Percentiles rank a stretch among this genome's conserved stretches.
phyloP scores from a whole-genome alignment of 495 filamentous ascomycete species.

The Aspergillus incahuasiensis region DNA sequence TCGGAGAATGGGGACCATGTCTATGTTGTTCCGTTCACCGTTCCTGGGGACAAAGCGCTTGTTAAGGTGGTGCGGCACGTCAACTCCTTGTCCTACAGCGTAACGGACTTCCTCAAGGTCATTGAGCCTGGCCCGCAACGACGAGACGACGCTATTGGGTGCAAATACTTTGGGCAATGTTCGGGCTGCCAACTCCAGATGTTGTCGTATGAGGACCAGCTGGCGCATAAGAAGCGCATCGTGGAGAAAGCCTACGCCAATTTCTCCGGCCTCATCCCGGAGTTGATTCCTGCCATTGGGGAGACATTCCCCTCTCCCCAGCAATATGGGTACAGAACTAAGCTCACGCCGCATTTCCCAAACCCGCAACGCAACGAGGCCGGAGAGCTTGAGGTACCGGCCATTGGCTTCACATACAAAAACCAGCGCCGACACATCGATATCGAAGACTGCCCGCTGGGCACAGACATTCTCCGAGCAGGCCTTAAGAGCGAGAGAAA shows the following conservation, averaged over 20 bases:
- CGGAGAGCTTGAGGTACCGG: slow-evolving; percentile 52
- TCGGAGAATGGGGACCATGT: slow-evolving; percentile 62
- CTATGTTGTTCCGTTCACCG: slow-evolving; percentile 83
- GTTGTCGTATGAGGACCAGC: slow-evolving; percentile 82
- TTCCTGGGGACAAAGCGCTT: slow-evolving; percentile 76
- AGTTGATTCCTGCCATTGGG: slow-evolving; percentile 67
- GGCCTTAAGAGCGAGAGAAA: slow-evolving; percentile 72
- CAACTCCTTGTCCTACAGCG: slow-evolving; percentile 54
- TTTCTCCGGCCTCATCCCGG: slow-evolving; percentile 75
- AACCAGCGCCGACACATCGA: slow-evolving; percentile 68
- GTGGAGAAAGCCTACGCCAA: slow-evolving; percentile 89
- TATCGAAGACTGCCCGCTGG: slow-evolving; percentile 96
- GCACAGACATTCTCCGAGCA: slow-evolving; percentile 72
- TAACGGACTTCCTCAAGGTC: slow-evolving; percentile 78
- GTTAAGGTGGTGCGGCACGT: slow-evolving; percentile 74
- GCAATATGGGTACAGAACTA: slow-evolving; percentile 91
- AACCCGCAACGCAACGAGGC: slow-evolving; percentile 49
- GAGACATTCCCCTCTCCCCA: slow-evolving; percentile 87
- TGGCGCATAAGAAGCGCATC: slow-evolving; percentile 76
- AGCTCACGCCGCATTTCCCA: slow-evolving; percentile 93
- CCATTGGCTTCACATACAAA: slow-evolving; percentile 90
- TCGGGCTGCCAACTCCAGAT: slow-evolving; percentile 97
- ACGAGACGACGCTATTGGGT: slow-evolving; percentile 70
- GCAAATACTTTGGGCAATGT: slow-evolving; percentile 81
- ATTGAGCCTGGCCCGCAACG: slow-evolving; percentile 66